These are phyloP conservation scores for Penicillium sp. DNA, from an alignment of 2,329 filamentous ascomycete species.

Conservation along the genomic window DNA sequence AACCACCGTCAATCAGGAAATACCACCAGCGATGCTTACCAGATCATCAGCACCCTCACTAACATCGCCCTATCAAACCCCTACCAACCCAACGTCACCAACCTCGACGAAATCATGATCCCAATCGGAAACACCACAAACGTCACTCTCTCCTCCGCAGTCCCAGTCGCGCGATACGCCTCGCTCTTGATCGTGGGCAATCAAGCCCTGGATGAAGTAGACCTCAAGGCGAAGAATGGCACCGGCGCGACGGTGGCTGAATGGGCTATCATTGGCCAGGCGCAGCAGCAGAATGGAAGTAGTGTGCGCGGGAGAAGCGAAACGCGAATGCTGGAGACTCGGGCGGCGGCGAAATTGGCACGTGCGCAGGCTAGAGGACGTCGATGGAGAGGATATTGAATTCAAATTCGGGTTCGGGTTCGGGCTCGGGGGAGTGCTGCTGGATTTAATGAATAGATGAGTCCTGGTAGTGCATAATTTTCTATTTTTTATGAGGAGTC, in stretches of 20 bases:
- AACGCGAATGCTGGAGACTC: conserved; percentile 11
- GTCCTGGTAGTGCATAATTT: too few relatives aligned
- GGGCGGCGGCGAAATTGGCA: conserved; percentile 7
- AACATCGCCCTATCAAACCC: conserved; percentile 35
- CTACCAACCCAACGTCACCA: conserved; percentile 29
- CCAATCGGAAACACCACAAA: conserved; percentile 41
- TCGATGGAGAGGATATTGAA: too few relatives aligned
- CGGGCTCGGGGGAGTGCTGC: too few relatives aligned
- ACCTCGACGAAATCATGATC: conserved; percentile 30
- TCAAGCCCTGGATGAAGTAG: conserved; percentile 29
- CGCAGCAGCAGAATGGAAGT: neutral
- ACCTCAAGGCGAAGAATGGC: conserved; percentile 29
- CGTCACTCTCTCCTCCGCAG: conserved; percentile 27
- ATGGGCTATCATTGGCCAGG: conserved; percentile 39
- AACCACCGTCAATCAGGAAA: neutral
- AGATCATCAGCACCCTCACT: conserved; percentile 21
- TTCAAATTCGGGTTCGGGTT: neutral
- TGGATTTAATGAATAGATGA: too few relatives aligned
- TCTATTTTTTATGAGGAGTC: too few relatives aligned
- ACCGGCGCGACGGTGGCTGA: conserved; percentile 45
- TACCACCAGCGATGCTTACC: conserved; percentile 4
- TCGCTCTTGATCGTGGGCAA: conserved; percentile 43
- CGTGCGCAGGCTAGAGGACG: neutral
- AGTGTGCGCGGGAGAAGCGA: neutral
- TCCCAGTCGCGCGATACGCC: conserved; percentile 36